Evolutionary conservation across 352 stramenopile species (phyloP), one percentile per base, ranked within the genome.

Genomic region (Pythium phragmiticola): DNA sequence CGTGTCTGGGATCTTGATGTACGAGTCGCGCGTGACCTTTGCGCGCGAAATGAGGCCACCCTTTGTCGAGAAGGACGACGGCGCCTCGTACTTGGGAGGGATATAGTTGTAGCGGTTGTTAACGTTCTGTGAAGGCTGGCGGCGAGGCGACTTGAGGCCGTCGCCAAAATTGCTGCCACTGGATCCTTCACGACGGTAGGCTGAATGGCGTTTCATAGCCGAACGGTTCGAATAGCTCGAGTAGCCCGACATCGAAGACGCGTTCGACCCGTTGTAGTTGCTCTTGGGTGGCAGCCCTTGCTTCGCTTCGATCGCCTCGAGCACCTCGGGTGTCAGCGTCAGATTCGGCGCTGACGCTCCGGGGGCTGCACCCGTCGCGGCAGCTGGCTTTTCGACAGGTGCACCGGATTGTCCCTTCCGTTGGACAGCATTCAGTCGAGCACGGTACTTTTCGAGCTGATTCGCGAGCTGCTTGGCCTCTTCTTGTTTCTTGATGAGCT

Each of bases 401-500:
- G 36, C 4, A 14, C 26, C 8, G 12, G 46, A 50, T 21, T 30
- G 45, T 43, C 39, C 52, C 26, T 69, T 68, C 14, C 26, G 23
- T 5, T 66, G 68, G 1, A 68, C 55, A 1, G 58, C 19, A 4
- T 14, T 58, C 0, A 75, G 52, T 23, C 68, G 46, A 3, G 48
- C 48, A 8, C 63, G 42, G 33, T 66, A 75, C 48, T 66, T 68
- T 11, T 70, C 59, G 46, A 75, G 28, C 48, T 75, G 63, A 6
- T 21, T 51, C 0, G 63, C 60, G n/a, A 75, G 56, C 4, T 54
- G 36, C 26, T 54, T 51, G 11, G 45, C 43, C 52, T 94, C 85
- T 74, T 94, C 83, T 51, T 92, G 77, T 55, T 94, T 94, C 57
- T 78, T 82, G 12, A 81, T 58, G 11, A 94, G 66, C 50, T 82